Evolutionary conservation across 2,329 filamentous ascomycete species (phyloP).

Genomic region (Tolypocladium amazonense): DNA sequence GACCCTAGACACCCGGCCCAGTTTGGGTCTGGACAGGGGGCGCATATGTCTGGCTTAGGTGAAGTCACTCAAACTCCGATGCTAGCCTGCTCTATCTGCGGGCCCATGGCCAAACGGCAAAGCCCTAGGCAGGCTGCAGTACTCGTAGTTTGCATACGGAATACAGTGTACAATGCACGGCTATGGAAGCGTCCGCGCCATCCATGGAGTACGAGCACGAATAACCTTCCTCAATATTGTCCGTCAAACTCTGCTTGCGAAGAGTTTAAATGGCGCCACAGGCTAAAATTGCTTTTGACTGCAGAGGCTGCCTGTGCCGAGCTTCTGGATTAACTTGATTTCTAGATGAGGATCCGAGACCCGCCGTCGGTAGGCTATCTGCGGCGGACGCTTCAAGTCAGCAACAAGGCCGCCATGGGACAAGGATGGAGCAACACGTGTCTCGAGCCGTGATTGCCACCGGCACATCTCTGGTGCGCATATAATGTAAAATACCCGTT

Average conservation of each 20-base stretch:
- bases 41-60: too few species aligned
- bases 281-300: background rate
- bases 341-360: background rate
- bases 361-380: background rate
- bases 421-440: background rate
- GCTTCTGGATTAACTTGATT: background rate
- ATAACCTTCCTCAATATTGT: background rate
- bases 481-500: background rate
- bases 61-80: too few species aligned
- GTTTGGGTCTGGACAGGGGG: background rate
- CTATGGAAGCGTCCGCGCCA: background rate
- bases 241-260: background rate
- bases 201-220: background rate
- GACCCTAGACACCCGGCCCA: background rate
- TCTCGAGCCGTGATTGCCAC: background rate
- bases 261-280: background rate
- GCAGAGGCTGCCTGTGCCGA: background rate
- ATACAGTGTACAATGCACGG: background rate
- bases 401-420: background rate
- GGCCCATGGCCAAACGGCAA: background rate
- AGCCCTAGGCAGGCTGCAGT: background rate
- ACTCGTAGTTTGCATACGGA: background rate
- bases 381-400: background rate
- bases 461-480: background rate
- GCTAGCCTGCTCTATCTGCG: background rate